Base-by-base conservation (phyloP, 208 protist genomes). In the Lotmaria passim region DNA sequence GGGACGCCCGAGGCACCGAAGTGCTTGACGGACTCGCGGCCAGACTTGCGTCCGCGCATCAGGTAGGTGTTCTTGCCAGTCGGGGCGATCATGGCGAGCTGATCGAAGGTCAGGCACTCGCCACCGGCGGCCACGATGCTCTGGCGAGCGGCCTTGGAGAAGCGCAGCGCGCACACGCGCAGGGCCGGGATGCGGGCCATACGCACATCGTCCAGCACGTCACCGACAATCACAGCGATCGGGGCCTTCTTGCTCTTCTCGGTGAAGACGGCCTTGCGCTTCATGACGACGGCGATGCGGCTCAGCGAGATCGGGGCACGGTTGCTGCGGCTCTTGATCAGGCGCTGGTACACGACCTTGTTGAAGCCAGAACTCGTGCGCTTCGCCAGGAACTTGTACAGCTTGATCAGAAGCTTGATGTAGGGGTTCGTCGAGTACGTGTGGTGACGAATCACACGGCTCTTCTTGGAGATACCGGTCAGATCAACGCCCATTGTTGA, bases 81-180 rank as follows among this genome's bases (percentile, higher is more conserved):
- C 57, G 99, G 99, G 36, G 91, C 82, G 28, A 95, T 73, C 73
- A 99, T 93, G 50, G 83, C 82, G 63, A 89, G 86, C 81, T 99
- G 98, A 84, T 99, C 99, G 69, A 99, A 99, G 66, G 99, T 99
- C 39, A 99, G 83, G 89, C 87, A 94, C 89, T 99, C 94, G 71
- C 99, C 99, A 69, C 99, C 99, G 39, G 98, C 98, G 43, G 96
- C 97, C 44, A 97, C 75, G 82, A 99, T 99, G 86, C 98, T 96
- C 51, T 96, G 93, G 82, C 98, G 98, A 58, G 98, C 99, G 69
- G 83, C 93, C 77, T 99, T 97, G 64, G 99, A 99, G 91, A 99
- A 98, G 75, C 93, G 93, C 43, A 99, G 98, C 41, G 99, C 99
- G 88, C 95, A 98, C 55, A 99, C 91, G 52, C 87, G 95, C 41